Evolutionary conservation across 768 basidiomycete species (phyloP), one percentile per base, ranked within the genome.

Genomic region (Lentinula sp.): DNA sequence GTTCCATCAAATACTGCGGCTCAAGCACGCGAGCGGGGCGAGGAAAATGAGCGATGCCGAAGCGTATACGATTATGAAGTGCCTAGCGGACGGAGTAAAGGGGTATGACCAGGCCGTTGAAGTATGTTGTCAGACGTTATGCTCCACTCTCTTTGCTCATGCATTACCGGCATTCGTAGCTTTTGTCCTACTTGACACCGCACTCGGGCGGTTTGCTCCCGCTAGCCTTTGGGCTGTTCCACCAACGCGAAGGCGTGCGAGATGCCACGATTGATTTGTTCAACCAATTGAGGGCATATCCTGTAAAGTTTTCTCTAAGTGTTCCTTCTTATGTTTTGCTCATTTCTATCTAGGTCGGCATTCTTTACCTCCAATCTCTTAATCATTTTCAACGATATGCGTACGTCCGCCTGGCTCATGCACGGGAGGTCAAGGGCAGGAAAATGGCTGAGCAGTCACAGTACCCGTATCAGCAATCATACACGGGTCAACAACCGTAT

Each of bases 301-400:
- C 91, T 18, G 95, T 96, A 70, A 66, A 86, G 73, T 49, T 51
- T 48, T 62, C 43, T 45, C 63, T 53, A 57, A 18, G 15, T 55
- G 53, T 48, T 40, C 16, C 18, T 59, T 16, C 18, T 32, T 18
- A 31, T 18, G 35, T 49, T n/a, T 54, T 39, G 10, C 34, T 32
- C 51, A 37, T 40, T 63, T 49, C 48, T 62, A 58, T 63, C 32
- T 32, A 95, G 93, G 83, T 93, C 60, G 93, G 94, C 0, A 81
- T 86, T 18, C 77, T 89, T 57, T 92, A 87, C 69, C 73, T 95
- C 39, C 85, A 89, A 68, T 76, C 83, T 9, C 79, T 96, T 28
- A 96, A 95, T 69, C 88, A 91, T 66, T 96, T 95, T 70, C 92
- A 94, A 68, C 85, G 91, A 3, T 89, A 92, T 61, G 90, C 94